Percentiles rank a stretch among this genome's conserved stretches.
Evolutionary conservation across 164 flowering plant genomes (phyloP).

Genomic region (Cinnamomum chago): DNA sequence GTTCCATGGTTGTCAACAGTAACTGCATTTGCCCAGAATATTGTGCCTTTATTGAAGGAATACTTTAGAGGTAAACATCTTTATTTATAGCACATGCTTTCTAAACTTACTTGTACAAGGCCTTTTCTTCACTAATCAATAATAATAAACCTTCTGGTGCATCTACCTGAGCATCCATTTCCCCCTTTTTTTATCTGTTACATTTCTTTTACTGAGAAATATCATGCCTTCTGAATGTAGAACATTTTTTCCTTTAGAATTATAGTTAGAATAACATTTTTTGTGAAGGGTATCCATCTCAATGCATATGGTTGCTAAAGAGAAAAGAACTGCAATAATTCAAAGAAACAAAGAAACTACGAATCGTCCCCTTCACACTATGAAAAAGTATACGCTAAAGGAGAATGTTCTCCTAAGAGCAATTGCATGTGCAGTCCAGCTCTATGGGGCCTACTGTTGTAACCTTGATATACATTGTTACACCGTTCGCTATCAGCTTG

Average conservation of each 20-base stretch:
- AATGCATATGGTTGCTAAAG: background rate
- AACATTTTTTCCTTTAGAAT: background rate
- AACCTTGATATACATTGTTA: no score
- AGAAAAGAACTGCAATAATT: background rate
- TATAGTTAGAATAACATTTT: background rate
- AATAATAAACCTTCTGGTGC: background rate
- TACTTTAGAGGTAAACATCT: slow-evolving; percentile 44
- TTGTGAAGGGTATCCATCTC: background rate
- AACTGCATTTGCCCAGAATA: slow-evolving; percentile 39
- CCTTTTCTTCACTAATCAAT: background rate
- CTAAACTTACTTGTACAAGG: background rate
- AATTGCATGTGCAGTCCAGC: no score
- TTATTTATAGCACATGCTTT: background rate
- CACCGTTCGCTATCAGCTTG: no score
- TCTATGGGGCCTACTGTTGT: no score
- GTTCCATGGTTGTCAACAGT: slow-evolving; percentile 44
- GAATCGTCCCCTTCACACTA: no score
- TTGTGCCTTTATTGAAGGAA: slow-evolving; percentile 28
- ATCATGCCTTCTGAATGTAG: background rate
- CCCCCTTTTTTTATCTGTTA: no score
- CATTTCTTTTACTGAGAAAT: background rate
- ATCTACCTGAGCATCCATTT: background rate
- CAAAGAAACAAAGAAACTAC: no score
- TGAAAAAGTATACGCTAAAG: no score
- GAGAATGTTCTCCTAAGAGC: no score